Evolutionary conservation across 371 early-diverging fungal species (phyloP), one percentile per base, ranked within the genome.

Genomic region (Thermomucor indicae-seudaticae): DNA sequence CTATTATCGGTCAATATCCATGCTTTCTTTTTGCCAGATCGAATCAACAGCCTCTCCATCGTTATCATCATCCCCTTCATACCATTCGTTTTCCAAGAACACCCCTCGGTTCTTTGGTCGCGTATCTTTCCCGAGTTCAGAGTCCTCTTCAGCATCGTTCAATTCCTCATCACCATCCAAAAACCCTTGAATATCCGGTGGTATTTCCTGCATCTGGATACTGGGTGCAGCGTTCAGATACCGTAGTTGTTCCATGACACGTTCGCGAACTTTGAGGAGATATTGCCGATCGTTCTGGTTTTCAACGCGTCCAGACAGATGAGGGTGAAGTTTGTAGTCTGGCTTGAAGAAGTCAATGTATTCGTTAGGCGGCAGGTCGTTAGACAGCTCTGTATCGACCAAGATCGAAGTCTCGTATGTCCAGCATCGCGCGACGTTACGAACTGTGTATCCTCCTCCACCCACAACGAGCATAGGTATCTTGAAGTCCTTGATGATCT

Each of bases 361-460:
- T 53, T 83, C 83, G 43, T 86, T 86, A 37, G 80, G 74, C 1
- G 96, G 91, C 17, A 92, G 62, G 28, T 84, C 79, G 43, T 85
- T 73, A n/a, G 80, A 81, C 3, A 94, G 61, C n/a, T 85, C 80
- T 11, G 84, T 76, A 49, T 90, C 89, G 30, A 86, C 84, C 12
- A 92, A 64, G 29, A 96, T 81, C 0, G 88, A 85, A 10, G 97
- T 95, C 65, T 96, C 98, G 67, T 97, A 93, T 29, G 95, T 82
- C 98, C 97, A 97, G 61, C 86, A 88, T 49, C 94, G 76, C 12
- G 91, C 84, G 23, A 97, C 97, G 70, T 97, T 97, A 28, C 89
- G 80, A 38, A 93, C 86, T 10, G 93, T 96, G 62, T 97, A 97
- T 5, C 97, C 97, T 31, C 97, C 97, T 3, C 97, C 97, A 29